Conservation (phyloP, 2,329 filamentous ascomycete species). For the Neofusicoccum sp. region DNA sequence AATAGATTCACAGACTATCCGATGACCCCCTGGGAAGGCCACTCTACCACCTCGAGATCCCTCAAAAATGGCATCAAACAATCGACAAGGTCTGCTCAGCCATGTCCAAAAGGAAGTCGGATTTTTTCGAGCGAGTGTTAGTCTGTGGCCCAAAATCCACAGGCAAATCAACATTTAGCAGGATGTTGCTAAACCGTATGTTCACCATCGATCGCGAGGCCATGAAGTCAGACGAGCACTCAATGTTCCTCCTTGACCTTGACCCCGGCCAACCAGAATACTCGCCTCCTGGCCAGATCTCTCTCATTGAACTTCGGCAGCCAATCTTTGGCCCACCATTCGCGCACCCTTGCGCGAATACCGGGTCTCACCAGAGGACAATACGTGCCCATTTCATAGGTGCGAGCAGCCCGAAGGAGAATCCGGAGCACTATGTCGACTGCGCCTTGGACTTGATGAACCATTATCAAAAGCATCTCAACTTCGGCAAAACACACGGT, state of each 20-base stretch:
- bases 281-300: conserved; percentile 66
- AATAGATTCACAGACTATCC: conserved; percentile 15
- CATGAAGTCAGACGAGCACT: conserved; percentile 26
- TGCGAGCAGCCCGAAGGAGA: conserved; percentile 62
- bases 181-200: conserved; percentile 64
- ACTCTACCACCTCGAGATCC: conserved; percentile 15
- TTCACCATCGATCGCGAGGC: conserved; percentile 47
- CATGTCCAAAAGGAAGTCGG: conserved; percentile 27
- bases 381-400: conserved; percentile 65
- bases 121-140: conserved; percentile 48
- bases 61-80: conserved; percentile 12
- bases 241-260: conserved; percentile 66
- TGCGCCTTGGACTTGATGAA: conserved; percentile 63
- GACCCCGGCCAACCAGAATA: conserved; percentile 79
- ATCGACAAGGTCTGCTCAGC: conserved; percentile 27
- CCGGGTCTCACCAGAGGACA: conserved; percentile 27
- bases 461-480: conserved; percentile 51
- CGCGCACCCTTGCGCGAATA: conserved; percentile 50
- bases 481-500: conserved; percentile 35
- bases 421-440: conserved; percentile 64
- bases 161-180: conserved; percentile 74
- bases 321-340: conserved; percentile 68
- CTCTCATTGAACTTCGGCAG: conserved; percentile 59
- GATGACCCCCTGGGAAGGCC: conserved; percentile 9
- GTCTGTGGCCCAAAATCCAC: conserved; percentile 69